Conservation (phyloP, 352 stramenopile species). For the Phytopythium ostracodes region DNA sequence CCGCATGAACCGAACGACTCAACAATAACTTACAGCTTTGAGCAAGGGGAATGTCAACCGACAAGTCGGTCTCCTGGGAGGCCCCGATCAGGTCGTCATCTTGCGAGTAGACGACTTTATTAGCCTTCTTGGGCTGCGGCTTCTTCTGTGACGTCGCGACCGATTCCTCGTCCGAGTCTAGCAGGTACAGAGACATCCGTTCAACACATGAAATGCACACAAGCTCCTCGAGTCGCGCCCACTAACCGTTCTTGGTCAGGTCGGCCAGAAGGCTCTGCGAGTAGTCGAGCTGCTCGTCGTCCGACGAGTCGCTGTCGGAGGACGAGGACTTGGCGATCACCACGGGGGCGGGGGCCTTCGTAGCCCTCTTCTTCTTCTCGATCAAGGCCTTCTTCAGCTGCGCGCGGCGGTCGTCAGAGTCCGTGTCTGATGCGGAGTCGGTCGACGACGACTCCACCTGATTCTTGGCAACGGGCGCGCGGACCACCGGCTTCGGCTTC, state of each 20-base stretch:
- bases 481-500: conserved; percentile 10
- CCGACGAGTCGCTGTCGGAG: conserved; percentile 32
- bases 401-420: conserved; percentile 12
- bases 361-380: conserved; percentile 5
- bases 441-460: conserved; percentile 3
- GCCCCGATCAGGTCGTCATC: conserved; percentile 16
- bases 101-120: conserved; percentile 17
- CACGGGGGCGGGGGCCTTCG: conserved; percentile 12
- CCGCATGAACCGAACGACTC: background rate
- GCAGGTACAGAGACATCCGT: background rate
- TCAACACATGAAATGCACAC: conserved; percentile 2
- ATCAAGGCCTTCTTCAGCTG: conserved; percentile 1
- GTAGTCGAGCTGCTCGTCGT: conserved; percentile 71
- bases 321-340: conserved; percentile 22
- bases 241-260: conserved; percentile 62
- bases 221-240: conserved; percentile 11
- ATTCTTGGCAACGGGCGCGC: background rate
- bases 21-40: conserved; percentile 40
- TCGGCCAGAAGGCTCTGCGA: conserved; percentile 72
- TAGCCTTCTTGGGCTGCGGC: conserved; percentile 25
- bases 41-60: conserved; percentile 17
- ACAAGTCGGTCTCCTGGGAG: conserved; percentile 32
- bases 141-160: conserved; percentile 15
- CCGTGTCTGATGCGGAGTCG: background rate
- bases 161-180: conserved; percentile 27